Evolutionary conservation across 805 yeast genomes (phyloP), one percentile per base, ranked within the genome.

Genomic region (Lachancea kluyveri): DNA sequence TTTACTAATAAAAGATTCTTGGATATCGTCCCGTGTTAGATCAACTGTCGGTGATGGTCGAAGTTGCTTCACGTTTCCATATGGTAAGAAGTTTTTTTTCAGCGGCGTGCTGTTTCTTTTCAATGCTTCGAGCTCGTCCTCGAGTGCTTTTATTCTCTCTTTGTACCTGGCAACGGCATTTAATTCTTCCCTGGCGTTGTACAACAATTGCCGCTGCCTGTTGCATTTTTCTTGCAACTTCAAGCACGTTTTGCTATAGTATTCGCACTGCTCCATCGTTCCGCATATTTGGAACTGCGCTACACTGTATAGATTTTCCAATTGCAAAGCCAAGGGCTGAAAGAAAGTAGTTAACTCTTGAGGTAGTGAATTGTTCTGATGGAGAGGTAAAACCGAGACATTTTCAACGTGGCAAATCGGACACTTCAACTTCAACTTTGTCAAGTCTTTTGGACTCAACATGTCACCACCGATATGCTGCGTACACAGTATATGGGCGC

Each of bases 401-500:
- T n/a, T n/a, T n/a, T n/a, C n/a, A n/a, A n/a, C n/a, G n/a, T n/a
- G n/a, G n/a, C n/a, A n/a, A n/a, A n/a, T n/a, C n/a, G n/a, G n/a
- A n/a, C n/a, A n/a, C n/a, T n/a, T n/a, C n/a, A n/a, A n/a, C n/a
- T n/a, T n/a, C n/a, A n/a, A n/a, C n/a, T n/a, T n/a, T n/a, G n/a
- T n/a, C n/a, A n/a, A n/a, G n/a, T n/a, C n/a, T n/a, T n/a, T n/a
- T n/a, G n/a, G n/a, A n/a, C n/a, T n/a, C n/a, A n/a, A n/a, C n/a
- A 21, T 23, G 2, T 23, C 21, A 2, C 25, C 9, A 17, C 26
- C 25, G 23, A 45, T 28, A 40, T 62, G 65, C 9, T 49, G 48
- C 3, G 47, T 42, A 28, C 67, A 62, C 13, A 62, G 37, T 1
- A 55, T 46, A 39, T 62, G 66, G 3, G 65, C 66, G 45, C 67